phyloP scores from a whole-genome alignment of 73 alveolate genomes.

The Paramecium primaurelia region DNA sequence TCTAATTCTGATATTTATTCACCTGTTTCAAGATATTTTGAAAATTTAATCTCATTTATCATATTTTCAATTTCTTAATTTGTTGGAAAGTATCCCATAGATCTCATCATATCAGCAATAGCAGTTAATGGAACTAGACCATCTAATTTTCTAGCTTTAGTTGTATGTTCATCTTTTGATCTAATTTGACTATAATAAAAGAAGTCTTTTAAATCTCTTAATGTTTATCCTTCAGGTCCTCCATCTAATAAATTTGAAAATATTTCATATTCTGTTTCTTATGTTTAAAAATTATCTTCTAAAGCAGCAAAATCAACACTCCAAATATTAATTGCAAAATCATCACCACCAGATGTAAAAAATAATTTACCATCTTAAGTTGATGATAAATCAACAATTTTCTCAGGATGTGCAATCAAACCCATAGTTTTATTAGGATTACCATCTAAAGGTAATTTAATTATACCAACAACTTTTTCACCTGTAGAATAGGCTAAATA shows the following conservation, averaged over 20 bases:
- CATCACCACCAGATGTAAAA: constrained; percentile 97
- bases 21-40: constrained; percentile 90
- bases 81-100: constrained; percentile 98
- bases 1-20: constrained; percentile 88
- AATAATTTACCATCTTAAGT: constrained; percentile 90
- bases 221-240: constrained; percentile 93
- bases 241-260: constrained; percentile 96
- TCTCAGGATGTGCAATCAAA: constrained; percentile 96
- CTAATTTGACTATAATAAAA: constrained; percentile 96
- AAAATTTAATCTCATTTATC: constrained; percentile 94
- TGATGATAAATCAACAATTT: constrained; percentile 86
- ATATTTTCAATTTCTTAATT: constrained; percentile 92
- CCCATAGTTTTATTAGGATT: constrained; percentile 98
- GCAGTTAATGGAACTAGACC: constrained; percentile 94
- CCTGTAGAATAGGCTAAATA: constrained; percentile 87
- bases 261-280: constrained; percentile 94
- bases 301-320: constrained; percentile 92
- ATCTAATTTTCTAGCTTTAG: constrained; percentile 95
- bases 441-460: constrained; percentile 97
- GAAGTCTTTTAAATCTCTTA: constrained; percentile 95
- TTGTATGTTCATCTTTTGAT: constrained; percentile 96
- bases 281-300: constrained; percentile 87
- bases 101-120: constrained; percentile 91
- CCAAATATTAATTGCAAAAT: constrained; percentile 94
- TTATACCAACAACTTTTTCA: constrained; percentile 94